Evolutionary conservation across 495 filamentous ascomycete species (phyloP).

Genomic region (Margaritispora aquatica): DNA sequence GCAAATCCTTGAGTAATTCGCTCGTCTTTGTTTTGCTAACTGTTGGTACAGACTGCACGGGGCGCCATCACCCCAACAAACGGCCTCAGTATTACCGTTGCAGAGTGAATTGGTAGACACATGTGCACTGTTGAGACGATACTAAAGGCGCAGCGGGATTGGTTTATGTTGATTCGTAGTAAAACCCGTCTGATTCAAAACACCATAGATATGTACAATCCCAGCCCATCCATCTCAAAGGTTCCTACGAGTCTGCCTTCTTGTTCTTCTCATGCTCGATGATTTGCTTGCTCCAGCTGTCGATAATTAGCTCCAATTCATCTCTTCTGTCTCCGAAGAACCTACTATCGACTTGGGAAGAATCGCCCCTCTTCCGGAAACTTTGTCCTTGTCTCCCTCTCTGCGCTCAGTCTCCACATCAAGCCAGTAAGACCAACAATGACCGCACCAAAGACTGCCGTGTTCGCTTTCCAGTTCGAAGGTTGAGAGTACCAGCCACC

Average conservation of each 20-base stretch:
- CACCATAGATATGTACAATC: slow-evolving; percentile 30
- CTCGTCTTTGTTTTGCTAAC: too few relatives aligned
- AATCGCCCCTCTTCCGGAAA: slow-evolving; percentile 87
- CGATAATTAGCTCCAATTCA: slow-evolving; percentile 13
- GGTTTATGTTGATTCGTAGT: too few relatives aligned
- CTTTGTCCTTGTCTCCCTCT: slow-evolving; percentile 68
- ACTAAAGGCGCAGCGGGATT: too few relatives aligned
- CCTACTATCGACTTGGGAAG: slow-evolving; percentile 94
- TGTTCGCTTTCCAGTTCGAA: slow-evolving; percentile 91
- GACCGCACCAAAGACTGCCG: slow-evolving; percentile 68
- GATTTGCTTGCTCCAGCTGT: slow-evolving; percentile 89
- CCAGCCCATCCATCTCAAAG: slow-evolving; percentile 17
- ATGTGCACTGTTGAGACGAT: too few relatives aligned
- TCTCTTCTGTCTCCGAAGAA: slow-evolving; percentile 19
- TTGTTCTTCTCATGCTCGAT: slow-evolving; percentile 73
- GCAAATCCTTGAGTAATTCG: too few relatives aligned
- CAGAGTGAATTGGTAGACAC: too few relatives aligned
- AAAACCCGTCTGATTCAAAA: slow-evolving; percentile 13
- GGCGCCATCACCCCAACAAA: too few relatives aligned
- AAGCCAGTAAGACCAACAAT: slow-evolving; percentile 69
- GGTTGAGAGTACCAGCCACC: slow-evolving; percentile 97
- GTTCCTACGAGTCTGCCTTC: slow-evolving; percentile 26
- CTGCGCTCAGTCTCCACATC: slow-evolving; percentile 75
- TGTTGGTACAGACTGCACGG: too few relatives aligned
- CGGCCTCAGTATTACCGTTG: too few relatives aligned